phyloP scores from a whole-genome alignment of 2,329 filamentous ascomycete genomes.

The Claviceps quebecensis region DNA sequence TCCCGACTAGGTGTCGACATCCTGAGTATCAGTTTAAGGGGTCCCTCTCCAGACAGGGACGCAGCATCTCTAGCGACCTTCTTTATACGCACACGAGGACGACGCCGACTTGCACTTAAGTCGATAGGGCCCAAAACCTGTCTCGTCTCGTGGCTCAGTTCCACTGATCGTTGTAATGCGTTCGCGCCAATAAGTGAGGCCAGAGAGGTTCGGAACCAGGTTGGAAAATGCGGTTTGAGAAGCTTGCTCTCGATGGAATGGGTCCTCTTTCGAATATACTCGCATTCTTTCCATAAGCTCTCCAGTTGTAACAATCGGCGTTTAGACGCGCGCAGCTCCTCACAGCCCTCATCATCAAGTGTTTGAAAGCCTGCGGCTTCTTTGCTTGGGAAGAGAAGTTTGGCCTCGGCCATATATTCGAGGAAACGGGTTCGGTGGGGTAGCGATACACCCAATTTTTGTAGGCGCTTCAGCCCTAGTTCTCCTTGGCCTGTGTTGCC shows the following conservation, averaged over 20 bases:
- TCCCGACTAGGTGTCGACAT: neutral
- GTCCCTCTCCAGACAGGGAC: neutral
- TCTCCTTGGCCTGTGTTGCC: neutral
- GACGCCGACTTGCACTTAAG: constrained; percentile 4
- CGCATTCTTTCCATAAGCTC: constrained; percentile 20
- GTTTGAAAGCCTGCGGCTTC: neutral
- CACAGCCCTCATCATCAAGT: neutral
- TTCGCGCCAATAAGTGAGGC: constrained; percentile 14
- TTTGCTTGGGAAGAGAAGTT: constrained; percentile 3
- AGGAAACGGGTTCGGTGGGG: constrained; percentile 12
- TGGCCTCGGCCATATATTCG: constrained; percentile 9
- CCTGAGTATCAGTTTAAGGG: neutral
- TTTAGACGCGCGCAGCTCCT: constrained; percentile 5
- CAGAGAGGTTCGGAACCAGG: constrained; percentile 17
- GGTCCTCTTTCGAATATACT: constrained; percentile 14
- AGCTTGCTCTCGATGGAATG: constrained; percentile 22
- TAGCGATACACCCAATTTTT: constrained; percentile 15
- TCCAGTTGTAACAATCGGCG: constrained; percentile 20
- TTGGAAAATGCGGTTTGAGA: constrained; percentile 16
- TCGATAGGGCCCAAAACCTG: neutral
- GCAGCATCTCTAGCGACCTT: too few relatives aligned
- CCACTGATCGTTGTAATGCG: constrained; percentile 10
- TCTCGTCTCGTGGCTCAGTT: constrained; percentile 12
- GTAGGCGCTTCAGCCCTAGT: constrained; percentile 8
- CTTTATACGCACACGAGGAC: neutral